Evolutionary conservation across 768 basidiomycete species (phyloP).

Genomic region (Russula dissimulans): DNA sequence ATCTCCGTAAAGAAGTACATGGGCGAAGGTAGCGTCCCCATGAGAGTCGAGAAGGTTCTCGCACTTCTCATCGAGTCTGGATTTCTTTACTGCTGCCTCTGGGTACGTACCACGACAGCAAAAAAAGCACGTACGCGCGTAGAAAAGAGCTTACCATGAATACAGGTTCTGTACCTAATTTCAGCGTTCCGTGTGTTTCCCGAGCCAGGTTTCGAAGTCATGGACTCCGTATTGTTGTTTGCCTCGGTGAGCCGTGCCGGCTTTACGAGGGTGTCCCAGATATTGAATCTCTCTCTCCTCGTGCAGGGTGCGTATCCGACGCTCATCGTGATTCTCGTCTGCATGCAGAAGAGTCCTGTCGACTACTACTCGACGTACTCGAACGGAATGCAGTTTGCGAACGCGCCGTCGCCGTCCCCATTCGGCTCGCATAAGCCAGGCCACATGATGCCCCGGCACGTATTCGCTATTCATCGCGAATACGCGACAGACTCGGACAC

Average conservation of each 20-base stretch:
- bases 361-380: constrained; percentile 6
- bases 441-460: background rate
- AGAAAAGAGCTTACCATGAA: background rate
- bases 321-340: constrained; percentile 12
- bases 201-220: constrained; percentile 1
- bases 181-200: constrained; percentile 4
- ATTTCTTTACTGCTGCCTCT: constrained; percentile 10
- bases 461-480: constrained; percentile 2
- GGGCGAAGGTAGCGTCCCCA: background rate
- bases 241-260: background rate
- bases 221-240: constrained; percentile 5
- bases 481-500: background rate
- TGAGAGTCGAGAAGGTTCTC: constrained; percentile 9
- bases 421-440: background rate
- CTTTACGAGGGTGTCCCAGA: background rate
- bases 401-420: background rate
- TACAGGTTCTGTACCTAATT: constrained; percentile 4
- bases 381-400: constrained; percentile 4
- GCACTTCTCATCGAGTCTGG: constrained; percentile 13
- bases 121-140: background rate
- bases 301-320: constrained; percentile 8
- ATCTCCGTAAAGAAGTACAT: background rate
- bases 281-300: background rate
- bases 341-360: constrained; percentile 12
- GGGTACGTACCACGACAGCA: background rate